A percentile compares a stretch with the other conserved stretches of the same genome.
Conservation (phyloP, 148 eudicot species). For the Vaccinium macrocarpon region DNA sequence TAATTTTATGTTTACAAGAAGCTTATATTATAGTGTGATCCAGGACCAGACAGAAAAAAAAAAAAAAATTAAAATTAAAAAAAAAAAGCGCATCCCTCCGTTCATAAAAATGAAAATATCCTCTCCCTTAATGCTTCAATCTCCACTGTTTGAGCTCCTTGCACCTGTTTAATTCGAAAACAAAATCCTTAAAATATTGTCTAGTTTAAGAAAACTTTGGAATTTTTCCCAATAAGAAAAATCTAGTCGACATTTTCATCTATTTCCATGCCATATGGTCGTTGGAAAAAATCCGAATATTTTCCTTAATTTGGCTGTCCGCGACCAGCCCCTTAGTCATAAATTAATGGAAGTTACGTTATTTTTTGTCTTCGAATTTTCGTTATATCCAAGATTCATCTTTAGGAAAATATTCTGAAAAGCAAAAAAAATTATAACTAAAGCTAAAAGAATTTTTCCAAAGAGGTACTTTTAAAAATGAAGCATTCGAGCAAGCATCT, state of each 20-base stretch:
- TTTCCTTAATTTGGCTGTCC: no score
- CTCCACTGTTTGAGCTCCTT: constrained; percentile 30
- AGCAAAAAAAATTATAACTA: no score
- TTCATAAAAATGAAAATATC: constrained; percentile 21
- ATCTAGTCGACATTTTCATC: neutral
- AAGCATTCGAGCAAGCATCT: no score
- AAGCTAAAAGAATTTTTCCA: no score
- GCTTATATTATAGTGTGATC: neutral
- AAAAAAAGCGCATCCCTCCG: neutral
- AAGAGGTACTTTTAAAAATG: no score
- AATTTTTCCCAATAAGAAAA: neutral
- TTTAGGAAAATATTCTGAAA: no score
- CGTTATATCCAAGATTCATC: no score
- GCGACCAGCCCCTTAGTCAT: no score
- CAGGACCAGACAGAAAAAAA: neutral
- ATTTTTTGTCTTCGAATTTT: no score
- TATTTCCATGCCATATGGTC: neutral
- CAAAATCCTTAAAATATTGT: neutral
- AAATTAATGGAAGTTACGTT: no score
- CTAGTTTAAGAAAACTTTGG: neutral
- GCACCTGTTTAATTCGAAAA: constrained; percentile 36
- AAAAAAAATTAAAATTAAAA: neutral
- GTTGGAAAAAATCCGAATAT: no score
- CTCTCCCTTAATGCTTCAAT: constrained; percentile 37
- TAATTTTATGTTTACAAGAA: no score